A percentile compares a stretch with the other conserved stretches of the same genome.
phyloP scores from a whole-genome alignment of 2,329 filamentous ascomycete species.

The Aspergillus fumigatus region DNA sequence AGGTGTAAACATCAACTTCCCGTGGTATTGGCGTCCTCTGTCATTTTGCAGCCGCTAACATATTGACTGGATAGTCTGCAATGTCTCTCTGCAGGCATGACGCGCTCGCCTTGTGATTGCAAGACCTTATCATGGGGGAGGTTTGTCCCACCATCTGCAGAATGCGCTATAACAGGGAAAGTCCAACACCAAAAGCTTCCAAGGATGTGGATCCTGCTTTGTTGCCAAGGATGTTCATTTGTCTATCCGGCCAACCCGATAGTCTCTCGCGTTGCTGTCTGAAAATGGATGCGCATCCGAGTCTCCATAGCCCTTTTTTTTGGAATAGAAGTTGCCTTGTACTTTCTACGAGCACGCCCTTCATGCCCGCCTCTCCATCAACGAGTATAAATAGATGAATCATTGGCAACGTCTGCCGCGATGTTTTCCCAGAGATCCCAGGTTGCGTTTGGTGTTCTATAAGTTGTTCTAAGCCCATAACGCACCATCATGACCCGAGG shows the following conservation, averaged over 20 bases:
- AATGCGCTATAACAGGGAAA: too few species aligned
- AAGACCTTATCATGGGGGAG: too few species aligned
- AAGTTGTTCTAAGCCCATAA: background rate
- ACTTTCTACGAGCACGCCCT: too few species aligned
- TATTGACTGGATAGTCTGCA: too few species aligned
- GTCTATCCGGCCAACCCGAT: background rate
- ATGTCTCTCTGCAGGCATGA: too few species aligned
- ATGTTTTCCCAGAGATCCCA: background rate
- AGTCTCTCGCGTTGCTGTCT: background rate
- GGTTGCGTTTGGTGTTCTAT: background rate
- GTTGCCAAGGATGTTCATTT: background rate
- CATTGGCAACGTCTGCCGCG: background rate
- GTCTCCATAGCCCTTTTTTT: too few species aligned
- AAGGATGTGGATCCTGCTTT: background rate
- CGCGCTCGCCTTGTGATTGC: too few species aligned
- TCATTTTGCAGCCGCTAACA: too few species aligned
- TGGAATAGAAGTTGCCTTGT: too few species aligned
- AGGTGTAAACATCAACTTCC: background rate
- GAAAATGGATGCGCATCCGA: background rate
- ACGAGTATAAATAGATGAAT: too few species aligned
- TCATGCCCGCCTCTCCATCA: too few species aligned
- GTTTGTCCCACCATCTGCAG: too few species aligned
- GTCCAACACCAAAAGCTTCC: background rate
- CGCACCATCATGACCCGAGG: slow-evolving; percentile 13
- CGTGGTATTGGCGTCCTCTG: background rate